A percentile compares a stretch with the other conserved stretches of the same genome.
Evolutionary conservation across 2,329 filamentous ascomycete genomes (phyloP).

Genomic region (Xylariales sp.): DNA sequence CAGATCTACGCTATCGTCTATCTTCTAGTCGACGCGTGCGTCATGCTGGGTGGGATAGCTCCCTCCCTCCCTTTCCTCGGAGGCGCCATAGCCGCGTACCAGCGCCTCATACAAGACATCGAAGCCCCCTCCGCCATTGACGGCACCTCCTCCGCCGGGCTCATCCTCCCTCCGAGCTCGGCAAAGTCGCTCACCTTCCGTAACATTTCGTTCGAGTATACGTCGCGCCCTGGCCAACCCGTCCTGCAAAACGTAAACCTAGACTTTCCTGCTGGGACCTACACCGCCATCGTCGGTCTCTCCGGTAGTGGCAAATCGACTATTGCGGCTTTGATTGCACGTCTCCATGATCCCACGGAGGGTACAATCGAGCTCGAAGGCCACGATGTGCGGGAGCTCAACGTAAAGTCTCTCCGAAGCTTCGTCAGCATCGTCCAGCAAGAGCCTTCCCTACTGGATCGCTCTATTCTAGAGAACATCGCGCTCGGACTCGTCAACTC

Average conservation of each 20-base stretch:
- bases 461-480: slow-evolving; percentile 33
- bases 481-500: slow-evolving; percentile 31
- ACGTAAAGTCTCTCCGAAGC: slow-evolving; percentile 34
- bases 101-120: slow-evolving; percentile 55
- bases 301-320: slow-evolving; percentile 47
- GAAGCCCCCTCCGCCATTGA: slow-evolving; percentile 41
- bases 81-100: slow-evolving; percentile 41
- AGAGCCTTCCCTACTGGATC: slow-evolving; percentile 28
- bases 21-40: slow-evolving; percentile 47
- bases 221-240: slow-evolving; percentile 25
- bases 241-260: slow-evolving; percentile 31
- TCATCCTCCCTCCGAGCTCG: neutral
- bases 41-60: no score
- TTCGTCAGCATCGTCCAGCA: slow-evolving; percentile 28
- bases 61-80: slow-evolving; percentile 26
- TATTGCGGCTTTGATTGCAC: slow-evolving; percentile 47
- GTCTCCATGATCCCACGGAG: slow-evolving; percentile 52
- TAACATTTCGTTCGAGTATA: neutral
- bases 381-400: slow-evolving; percentile 40
- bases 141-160: slow-evolving; percentile 7
- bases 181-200: neutral
- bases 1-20: slow-evolving; percentile 49
- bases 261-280: slow-evolving; percentile 29
- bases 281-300: slow-evolving; percentile 45
- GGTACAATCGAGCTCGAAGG: slow-evolving; percentile 46